Base-by-base conservation (phyloP, 495 filamentous ascomycete genomes). In the Neurospora sp. region DNA sequence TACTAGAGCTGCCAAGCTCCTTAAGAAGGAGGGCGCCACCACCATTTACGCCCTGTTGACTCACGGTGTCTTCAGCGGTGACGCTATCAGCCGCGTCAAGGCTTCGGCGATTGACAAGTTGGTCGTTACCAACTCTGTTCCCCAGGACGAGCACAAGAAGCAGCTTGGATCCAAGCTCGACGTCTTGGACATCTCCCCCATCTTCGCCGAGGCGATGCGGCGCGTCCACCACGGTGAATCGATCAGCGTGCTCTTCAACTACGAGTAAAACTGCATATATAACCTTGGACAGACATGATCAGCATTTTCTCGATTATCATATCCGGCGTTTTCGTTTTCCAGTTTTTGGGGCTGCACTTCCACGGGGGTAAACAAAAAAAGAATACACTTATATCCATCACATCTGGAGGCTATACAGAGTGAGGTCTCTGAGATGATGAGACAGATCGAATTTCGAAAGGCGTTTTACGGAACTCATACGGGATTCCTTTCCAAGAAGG, bases 151-250 rank as follows among this genome's bases (percentile, higher is more conserved):
- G 71, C 91, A 97, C 82, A 77, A 79, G 87, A 80, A 85, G 83
- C 69, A 14, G 54, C 74, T 81, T 85, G 73, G 95, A 79, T 88
- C 89, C 5, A 98, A 98, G 85, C 86, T 99, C n/a, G 94, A 96
- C 82, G 94, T 97, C 74, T 81, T 98, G 76, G 96, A 98, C 77
- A 90, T 99, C 46, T 93, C 93, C 39, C 87, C 90, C 72, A 90
- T 96, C 73, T 98, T 99, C 85, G 96, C 94, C 49, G 96, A 99
- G 90, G 95, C 96, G 12, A 97, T 98, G 77, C 90, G 96, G 72
- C 87, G 96, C 70, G 96, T 98, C 69, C 96, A 99, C 83, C 93
- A 98, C 84, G 96, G 96, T 70, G 96, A 99, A 85, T 97, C 93
- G 77, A 96, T 99, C 79, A 97, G 94, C 81, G 92, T 93, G 72